Evolutionary conservation across 164 flowering plant species (phyloP), one percentile per base, ranked within the genome.

Genomic region (Berberis thunbergii): DNA sequence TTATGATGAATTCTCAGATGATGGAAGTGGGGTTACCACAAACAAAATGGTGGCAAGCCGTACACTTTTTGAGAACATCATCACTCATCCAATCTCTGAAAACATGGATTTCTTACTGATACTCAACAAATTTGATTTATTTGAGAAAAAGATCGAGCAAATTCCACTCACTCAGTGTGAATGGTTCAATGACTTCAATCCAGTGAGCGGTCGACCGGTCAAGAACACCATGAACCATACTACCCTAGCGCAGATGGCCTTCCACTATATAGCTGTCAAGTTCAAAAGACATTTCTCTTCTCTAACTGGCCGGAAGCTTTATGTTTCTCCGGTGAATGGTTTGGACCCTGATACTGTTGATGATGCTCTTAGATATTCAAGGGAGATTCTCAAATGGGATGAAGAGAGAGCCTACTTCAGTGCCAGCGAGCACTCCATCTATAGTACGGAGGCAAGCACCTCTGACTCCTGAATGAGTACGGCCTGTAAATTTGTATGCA

Each of bases 311-410:
- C 79, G 81, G 38, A 91, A 85, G 73, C 72, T 95, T 67, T 91
- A 81, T 69, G 97, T 84, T 49, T 78, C 88, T 1, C 57, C 60
- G 64, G 85, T 80, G 59, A 82, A 83, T 39, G 97, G 89, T 2
- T 69, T 87, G 77, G 91, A 86, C 48, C 81, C 83, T 2, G 63
- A 64, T 5, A 86, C 84, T 49, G 97, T 95, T 26, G 91, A 91
- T 72, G 73, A 67, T 43, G 78, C 92, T 41, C 80, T 95, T 39
- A 86, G 83, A 63, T 87, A 82, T 75, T 83, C 90, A 26, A 79
- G 83, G 74, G 99, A 91, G 79, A 80, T 95, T 66, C 58, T 89
- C 64, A 91, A 86, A 69, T 95, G 99, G 99, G 89, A 86, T 7
- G 96, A 91, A 64, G 99, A 89, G 65, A 85, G 73, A 61, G 60